A percentile compares a stretch with the other conserved stretches of the same genome.
Evolutionary conservation across 2,329 filamentous ascomycete species (phyloP).

Genomic region (Penicillium psychrosexuale): DNA sequence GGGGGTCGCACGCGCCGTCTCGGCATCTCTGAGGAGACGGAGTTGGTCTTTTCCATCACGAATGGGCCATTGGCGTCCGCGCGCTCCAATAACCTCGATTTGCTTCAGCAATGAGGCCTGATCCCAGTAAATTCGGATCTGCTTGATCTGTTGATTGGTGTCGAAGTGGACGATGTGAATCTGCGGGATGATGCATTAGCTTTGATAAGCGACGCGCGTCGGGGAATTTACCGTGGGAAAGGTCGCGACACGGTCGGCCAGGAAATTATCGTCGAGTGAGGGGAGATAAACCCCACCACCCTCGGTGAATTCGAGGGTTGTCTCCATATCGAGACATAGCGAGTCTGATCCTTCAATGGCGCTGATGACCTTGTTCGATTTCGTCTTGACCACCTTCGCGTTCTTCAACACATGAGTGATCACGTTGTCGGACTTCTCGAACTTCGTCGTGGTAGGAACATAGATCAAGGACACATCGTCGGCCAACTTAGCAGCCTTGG

Average conservation of each 20-base stretch:
- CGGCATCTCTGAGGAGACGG: constrained; percentile 64
- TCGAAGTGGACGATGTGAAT: constrained; percentile 88
- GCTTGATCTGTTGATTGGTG: constrained; percentile 69
- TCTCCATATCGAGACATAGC: constrained; percentile 75
- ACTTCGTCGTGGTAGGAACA: constrained; percentile 77
- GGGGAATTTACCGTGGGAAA: constrained; percentile 71
- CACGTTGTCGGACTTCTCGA: constrained; percentile 70
- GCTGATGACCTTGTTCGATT: constrained; percentile 72
- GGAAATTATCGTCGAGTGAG: constrained; percentile 88
- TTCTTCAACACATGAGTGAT: constrained; percentile 75
- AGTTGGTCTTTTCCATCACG: constrained; percentile 80
- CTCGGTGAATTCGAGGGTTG: constrained; percentile 73
- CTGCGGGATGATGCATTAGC: constrained; percentile 45
- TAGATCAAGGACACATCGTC: constrained; percentile 74
- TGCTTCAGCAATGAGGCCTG: constrained; percentile 90
- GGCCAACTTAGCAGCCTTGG: constrained; percentile 61
- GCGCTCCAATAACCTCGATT: constrained; percentile 86
- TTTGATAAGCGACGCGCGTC: constrained; percentile 6
- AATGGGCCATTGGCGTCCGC: constrained; percentile 92
- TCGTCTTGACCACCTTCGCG: constrained; percentile 74
- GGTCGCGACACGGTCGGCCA: constrained; percentile 74
- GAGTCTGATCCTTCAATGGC: constrained; percentile 68
- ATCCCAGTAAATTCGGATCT: constrained; percentile 92
- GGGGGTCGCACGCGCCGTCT: constrained; percentile 24
- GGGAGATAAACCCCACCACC: constrained; percentile 86